Evolutionary conservation across 176 grass and related monocot species (phyloP).

Genomic region (Triticum aestivum): IWGSC_CS_RefSeq_v2.1 NC_057800.1:72681421-72681920

Average conservation of each 20-base stretch:
- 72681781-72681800: not conserved
- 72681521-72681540: conserved; percentile 6
- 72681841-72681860: not conserved
- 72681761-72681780: not conserved
- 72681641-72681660: not conserved
- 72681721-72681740: too few species aligned
- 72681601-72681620: not conserved
- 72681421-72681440: not conserved
- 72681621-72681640: not conserved
- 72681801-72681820: not conserved
- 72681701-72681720: too few species aligned
- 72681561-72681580: not conserved
- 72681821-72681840: not conserved
- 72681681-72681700: not conserved
- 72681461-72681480: not conserved
- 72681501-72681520: not conserved
- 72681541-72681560: not conserved
- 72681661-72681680: not conserved
- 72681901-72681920: not conserved
- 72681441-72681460: not conserved
- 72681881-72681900: not conserved
- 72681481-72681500: not conserved
- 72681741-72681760: not conserved
- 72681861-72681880: not conserved
- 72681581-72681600: not conserved